phyloP scores from a whole-genome alignment of 305 asterid genomes.

The Fraxinus baroniana region DNA sequence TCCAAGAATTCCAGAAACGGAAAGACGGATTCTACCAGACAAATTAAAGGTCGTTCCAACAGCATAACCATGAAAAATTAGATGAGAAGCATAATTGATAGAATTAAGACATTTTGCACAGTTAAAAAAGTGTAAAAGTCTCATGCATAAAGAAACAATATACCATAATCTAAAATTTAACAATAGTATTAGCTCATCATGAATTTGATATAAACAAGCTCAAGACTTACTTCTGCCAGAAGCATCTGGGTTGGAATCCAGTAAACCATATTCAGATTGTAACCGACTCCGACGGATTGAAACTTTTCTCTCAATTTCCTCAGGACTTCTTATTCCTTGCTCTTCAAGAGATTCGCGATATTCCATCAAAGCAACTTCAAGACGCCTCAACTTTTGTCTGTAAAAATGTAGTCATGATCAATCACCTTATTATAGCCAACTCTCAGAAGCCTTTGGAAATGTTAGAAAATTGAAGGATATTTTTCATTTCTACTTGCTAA shows the following conservation, averaged over 20 bases:
- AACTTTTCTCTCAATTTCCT: constrained; percentile 82
- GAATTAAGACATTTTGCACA: not conserved
- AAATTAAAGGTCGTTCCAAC: not conserved
- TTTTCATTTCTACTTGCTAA: not conserved
- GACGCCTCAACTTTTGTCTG: constrained; percentile 84
- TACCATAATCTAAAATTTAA: not conserved
- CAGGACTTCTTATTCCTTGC: constrained; percentile 52
- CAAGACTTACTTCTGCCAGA: constrained; percentile 61
- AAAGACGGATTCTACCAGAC: not conserved
- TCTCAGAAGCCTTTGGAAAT: not conserved
- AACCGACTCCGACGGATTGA: constrained; percentile 59
- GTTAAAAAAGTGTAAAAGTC: not conserved
- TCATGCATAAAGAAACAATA: not conserved
- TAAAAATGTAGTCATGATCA: constrained; percentile 18
- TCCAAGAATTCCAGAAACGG: not conserved
- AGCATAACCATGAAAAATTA: not conserved
- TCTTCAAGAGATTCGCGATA: constrained; percentile 95
- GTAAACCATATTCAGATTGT: constrained; percentile 67
- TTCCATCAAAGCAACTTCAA: constrained; percentile 85
- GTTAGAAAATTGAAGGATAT: not conserved
- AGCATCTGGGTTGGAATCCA: constrained; percentile 49
- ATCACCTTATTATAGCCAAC: constrained; percentile 13
- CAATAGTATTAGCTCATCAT: not conserved
- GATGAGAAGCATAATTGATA: not conserved
- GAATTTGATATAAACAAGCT: constrained; percentile 1